These are phyloP conservation scores for Boletus coccyginus DNA, from an alignment of 768 basidiomycete genomes.

Conservation along the genomic window DNA sequence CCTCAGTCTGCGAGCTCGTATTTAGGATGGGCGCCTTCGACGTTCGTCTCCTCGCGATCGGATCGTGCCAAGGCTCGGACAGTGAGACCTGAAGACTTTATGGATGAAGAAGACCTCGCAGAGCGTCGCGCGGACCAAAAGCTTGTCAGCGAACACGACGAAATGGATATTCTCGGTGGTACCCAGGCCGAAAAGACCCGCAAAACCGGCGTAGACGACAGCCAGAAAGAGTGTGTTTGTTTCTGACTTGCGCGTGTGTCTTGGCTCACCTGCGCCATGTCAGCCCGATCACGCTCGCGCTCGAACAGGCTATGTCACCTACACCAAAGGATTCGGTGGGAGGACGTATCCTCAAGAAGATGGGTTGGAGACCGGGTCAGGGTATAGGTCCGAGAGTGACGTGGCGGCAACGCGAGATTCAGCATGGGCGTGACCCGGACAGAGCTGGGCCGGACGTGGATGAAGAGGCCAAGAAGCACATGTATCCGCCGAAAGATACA, in stretches of 20 bases:
- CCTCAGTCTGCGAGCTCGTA: background rate
- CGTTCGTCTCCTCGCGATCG: conserved; percentile 85
- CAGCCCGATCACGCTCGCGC: conserved; percentile 61
- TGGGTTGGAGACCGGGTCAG: conserved; percentile 94
- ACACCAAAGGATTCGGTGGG: conserved; percentile 79
- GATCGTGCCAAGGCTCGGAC: conserved; percentile 63
- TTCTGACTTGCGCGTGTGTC: background rate
- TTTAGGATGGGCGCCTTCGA: conserved; percentile 90
- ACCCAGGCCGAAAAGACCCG: conserved; percentile 45
- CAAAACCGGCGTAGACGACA: conserved; percentile 37
- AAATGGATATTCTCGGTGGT: conserved; percentile 66
- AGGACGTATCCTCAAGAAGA: conserved; percentile 83
- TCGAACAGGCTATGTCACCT: conserved; percentile 68
- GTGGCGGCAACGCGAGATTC: conserved; percentile 66
- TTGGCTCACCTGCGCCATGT: background rate
- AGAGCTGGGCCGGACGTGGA: conserved; percentile 51
- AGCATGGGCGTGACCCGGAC: conserved; percentile 51
- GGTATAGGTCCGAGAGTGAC: conserved; percentile 91
- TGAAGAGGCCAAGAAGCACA: conserved; percentile 83
- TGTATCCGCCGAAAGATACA: conserved; percentile 81
- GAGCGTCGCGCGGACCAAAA: conserved; percentile 72
- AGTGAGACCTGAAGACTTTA: conserved; percentile 85
- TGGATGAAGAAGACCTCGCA: conserved; percentile 97
- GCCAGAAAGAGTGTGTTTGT: conserved; percentile 35
- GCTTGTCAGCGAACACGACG: conserved; percentile 76